phyloP scores from a whole-genome alignment of 106 monocot genomes.

The Allium fistulosum region DNA sequence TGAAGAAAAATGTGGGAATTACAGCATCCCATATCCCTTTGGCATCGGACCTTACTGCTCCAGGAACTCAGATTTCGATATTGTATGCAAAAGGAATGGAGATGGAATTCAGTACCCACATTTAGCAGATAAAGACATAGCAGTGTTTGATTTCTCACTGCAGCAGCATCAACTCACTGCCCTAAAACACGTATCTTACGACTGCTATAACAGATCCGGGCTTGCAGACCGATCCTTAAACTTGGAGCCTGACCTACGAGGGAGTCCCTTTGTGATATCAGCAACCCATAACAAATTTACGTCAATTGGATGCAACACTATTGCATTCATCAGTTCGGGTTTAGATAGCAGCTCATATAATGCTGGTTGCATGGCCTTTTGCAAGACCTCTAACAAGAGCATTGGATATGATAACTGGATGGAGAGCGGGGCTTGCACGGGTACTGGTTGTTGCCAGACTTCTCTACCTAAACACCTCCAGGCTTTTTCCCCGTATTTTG shows the following conservation, averaged over 20 bases:
- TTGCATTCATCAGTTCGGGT: conserved; percentile 16
- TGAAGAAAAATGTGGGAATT: conserved; percentile 25
- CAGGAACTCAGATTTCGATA: conserved; percentile 18
- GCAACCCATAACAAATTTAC: conserved; percentile 40
- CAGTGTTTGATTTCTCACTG: conserved; percentile 5
- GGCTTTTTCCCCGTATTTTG: too few species aligned
- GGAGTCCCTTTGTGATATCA: conserved; percentile 32
- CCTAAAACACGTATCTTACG: conserved; percentile 4
- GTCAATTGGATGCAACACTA: conserved; percentile 43
- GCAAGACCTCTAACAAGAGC: background rate
- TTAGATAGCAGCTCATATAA: background rate
- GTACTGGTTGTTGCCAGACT: conserved; percentile 58
- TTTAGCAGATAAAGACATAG: conserved; percentile 15
- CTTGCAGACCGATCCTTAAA: background rate
- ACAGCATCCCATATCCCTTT: conserved; percentile 16
- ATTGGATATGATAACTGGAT: too few species aligned
- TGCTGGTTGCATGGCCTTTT: conserved; percentile 38
- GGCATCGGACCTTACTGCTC: conserved; percentile 2
- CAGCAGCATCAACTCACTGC: background rate
- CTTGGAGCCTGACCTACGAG: background rate
- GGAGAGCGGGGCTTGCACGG: conserved; percentile 11
- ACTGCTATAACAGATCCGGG: conserved; percentile 16
- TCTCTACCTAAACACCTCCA: conserved; percentile 17
- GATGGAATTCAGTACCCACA: conserved; percentile 8
- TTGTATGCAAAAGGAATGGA: conserved; percentile 26